Evolutionary conservation across 73 alveolate genomes (phyloP).

Genomic region (Blepharisma stoltei): DNA sequence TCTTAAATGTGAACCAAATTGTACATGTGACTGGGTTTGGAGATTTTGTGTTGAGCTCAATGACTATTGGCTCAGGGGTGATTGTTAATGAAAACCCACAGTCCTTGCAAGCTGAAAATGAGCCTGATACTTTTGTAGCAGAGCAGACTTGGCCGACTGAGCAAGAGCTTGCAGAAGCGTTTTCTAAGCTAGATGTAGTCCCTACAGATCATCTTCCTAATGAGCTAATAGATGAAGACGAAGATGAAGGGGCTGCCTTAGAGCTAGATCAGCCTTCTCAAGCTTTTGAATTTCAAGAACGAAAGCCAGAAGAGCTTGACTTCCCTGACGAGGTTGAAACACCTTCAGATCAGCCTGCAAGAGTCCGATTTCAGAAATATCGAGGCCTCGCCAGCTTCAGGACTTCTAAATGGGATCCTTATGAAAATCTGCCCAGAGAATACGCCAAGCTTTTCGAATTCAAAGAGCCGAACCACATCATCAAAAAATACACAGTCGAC

Average conservation of each 20-base stretch:
- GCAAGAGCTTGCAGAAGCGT: slow-evolving; percentile 34
- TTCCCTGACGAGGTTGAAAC: slow-evolving; percentile 96
- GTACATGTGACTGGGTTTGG: slow-evolving; percentile 95
- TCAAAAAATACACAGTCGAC: slow-evolving; percentile 30
- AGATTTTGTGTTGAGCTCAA: slow-evolving; percentile 73
- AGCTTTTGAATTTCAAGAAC: slow-evolving; percentile 69
- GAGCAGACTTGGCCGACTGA: slow-evolving; percentile 38
- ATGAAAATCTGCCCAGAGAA: slow-evolving; percentile 93
- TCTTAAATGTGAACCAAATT: slow-evolving; percentile 77
- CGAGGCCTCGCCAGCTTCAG: slow-evolving; percentile 94
- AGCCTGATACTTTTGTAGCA: slow-evolving; percentile 37
- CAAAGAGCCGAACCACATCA: slow-evolving; percentile 19
- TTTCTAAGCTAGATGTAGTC: slow-evolving; percentile 18
- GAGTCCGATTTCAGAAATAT: slow-evolving; percentile 79
- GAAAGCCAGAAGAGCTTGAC: slow-evolving; percentile 76
- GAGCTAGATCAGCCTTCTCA: slow-evolving; percentile 73
- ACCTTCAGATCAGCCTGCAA: slow-evolving; percentile 79
- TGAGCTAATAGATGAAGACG: slow-evolving; percentile 62
- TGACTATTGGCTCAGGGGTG: slow-evolving; percentile 46
- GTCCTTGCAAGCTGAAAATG: slow-evolving; percentile 37
- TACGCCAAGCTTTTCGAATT: slow-evolving; percentile 25
- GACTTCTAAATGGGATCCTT: slow-evolving; percentile 97
- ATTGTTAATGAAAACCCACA: slow-evolving; percentile 30
- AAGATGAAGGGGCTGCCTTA: slow-evolving; percentile 62
- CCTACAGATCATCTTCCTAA: slow-evolving; percentile 39